Percentiles rank a stretch among this genome's conserved stretches.
Evolutionary conservation across 495 filamentous ascomycete species (phyloP).

Genomic region (Cercophora scortea): DNA sequence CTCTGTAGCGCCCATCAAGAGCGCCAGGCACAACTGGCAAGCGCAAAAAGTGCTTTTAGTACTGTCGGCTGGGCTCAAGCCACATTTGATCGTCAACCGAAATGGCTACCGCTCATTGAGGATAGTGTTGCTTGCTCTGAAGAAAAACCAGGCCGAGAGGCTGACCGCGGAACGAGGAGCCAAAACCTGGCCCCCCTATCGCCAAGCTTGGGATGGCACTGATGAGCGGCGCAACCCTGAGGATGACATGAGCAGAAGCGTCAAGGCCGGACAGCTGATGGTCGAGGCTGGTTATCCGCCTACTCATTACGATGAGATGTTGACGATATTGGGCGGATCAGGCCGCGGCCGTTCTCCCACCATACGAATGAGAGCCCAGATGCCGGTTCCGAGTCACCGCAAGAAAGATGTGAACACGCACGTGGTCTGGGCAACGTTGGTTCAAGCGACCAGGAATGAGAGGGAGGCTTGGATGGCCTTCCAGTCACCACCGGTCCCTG

Average conservation of each 20-base stretch:
- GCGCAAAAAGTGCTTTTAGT: constrained; percentile 33
- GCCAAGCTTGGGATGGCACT: constrained; percentile 32
- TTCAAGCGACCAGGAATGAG: constrained; percentile 34
- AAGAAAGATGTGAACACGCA: too few relatives aligned
- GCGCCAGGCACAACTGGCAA: constrained; percentile 36
- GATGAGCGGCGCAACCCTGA: constrained; percentile 33
- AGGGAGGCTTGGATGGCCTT: constrained; percentile 40
- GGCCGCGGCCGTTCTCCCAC: constrained; percentile 24
- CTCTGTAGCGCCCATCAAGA: constrained; percentile 14
- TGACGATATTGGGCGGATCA: constrained; percentile 31
- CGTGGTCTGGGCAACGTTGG: constrained; percentile 25
- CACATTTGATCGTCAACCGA: constrained; percentile 26
- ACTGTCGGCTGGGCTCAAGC: constrained; percentile 26
- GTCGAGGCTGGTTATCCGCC: constrained; percentile 33
- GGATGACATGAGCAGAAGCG: constrained; percentile 33
- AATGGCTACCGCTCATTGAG: constrained; percentile 31
- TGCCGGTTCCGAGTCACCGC: not conserved
- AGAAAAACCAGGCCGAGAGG: constrained; percentile 28
- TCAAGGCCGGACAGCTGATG: constrained; percentile 29
- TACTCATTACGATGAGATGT: constrained; percentile 23
- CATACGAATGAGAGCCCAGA: constrained; percentile 26
- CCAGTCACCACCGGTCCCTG: constrained; percentile 17
- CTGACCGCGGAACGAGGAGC: constrained; percentile 26
- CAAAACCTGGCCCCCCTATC: constrained; percentile 40
- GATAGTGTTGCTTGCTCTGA: constrained; percentile 28